Evolutionary conservation across 2,329 filamentous ascomycete genomes (phyloP).

Genomic region (Huntiella omanensis): DNA sequence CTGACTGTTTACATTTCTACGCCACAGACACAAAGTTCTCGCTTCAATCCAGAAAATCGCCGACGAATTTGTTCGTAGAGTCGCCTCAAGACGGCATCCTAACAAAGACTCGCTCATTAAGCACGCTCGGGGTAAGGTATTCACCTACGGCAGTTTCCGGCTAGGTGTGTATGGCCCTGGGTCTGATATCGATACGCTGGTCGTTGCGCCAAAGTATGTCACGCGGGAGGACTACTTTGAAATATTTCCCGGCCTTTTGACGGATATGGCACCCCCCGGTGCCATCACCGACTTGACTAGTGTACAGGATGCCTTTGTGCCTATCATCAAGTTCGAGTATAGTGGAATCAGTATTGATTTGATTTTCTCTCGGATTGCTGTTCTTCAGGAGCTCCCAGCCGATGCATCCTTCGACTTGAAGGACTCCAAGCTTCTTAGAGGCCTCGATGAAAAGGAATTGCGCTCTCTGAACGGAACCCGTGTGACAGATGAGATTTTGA

Average conservation of each 20-base stretch:
- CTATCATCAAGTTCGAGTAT: slow-evolving; percentile 93
- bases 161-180: slow-evolving; percentile 87
- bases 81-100: slow-evolving; percentile 52
- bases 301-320: slow-evolving; percentile 81
- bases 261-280: slow-evolving; percentile 56
- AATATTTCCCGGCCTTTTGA: slow-evolving; percentile 63
- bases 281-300: slow-evolving; percentile 69
- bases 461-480: slow-evolving; percentile 85
- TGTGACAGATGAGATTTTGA: slow-evolving; percentile 82
- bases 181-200: slow-evolving; percentile 93
- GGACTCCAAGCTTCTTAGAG: slow-evolving; percentile 69
- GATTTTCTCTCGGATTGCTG: slow-evolving; percentile 62
- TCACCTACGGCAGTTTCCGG: slow-evolving; percentile 90
- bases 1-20: neutral
- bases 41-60: slow-evolving; percentile 60
- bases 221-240: slow-evolving; percentile 81
- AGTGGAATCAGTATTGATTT: slow-evolving; percentile 85
- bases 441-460: slow-evolving; percentile 70
- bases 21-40: slow-evolving; percentile 48
- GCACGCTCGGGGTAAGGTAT: slow-evolving; percentile 76
- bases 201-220: slow-evolving; percentile 81
- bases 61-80: slow-evolving; percentile 69
- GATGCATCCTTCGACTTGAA: slow-evolving; percentile 54
- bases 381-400: slow-evolving; percentile 48
- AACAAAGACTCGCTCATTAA: slow-evolving; percentile 62